Conservation (phyloP, 2,329 filamentous ascomycete genomes). For the Phyllosticta capitalensis region DNA sequence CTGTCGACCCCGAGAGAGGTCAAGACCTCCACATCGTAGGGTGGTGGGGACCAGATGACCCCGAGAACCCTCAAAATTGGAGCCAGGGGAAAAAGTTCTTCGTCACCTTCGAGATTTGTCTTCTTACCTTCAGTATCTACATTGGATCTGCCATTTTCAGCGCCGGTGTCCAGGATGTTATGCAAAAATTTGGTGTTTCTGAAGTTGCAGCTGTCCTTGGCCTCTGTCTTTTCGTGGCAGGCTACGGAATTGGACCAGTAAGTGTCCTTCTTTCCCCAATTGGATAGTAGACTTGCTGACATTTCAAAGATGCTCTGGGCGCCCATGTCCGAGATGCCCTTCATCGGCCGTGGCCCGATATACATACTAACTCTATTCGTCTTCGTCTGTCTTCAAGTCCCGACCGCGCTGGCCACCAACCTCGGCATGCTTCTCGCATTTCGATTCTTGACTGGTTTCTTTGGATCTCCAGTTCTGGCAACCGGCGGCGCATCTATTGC, state of each 20-base stretch:
- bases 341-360: conserved; percentile 36
- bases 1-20: conserved; percentile 44
- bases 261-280: conserved; percentile 1
- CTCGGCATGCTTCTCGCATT: conserved; percentile 43
- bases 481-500: conserved; percentile 38
- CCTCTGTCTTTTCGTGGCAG: conserved; percentile 26
- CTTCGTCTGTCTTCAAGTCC: conserved; percentile 41
- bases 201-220: conserved; percentile 35
- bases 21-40: conserved; percentile 40
- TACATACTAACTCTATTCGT: conserved; percentile 36
- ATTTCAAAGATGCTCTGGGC: conserved; percentile 25
- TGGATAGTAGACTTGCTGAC: background rate
- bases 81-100: conserved; percentile 33
- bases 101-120: conserved; percentile 38
- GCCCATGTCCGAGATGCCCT: conserved; percentile 40
- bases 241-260: conserved; percentile 25
- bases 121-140: conserved; percentile 40
- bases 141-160: conserved; percentile 39
- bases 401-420: conserved; percentile 36
- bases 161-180: conserved; percentile 29
- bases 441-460: conserved; percentile 41
- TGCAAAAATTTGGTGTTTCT: conserved; percentile 30
- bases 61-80: conserved; percentile 41
- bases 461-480: conserved; percentile 37
- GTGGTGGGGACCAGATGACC: conserved; percentile 43